Base-by-base conservation (phyloP, 306 rosid genomes). In the Trifolium repens region DNA sequence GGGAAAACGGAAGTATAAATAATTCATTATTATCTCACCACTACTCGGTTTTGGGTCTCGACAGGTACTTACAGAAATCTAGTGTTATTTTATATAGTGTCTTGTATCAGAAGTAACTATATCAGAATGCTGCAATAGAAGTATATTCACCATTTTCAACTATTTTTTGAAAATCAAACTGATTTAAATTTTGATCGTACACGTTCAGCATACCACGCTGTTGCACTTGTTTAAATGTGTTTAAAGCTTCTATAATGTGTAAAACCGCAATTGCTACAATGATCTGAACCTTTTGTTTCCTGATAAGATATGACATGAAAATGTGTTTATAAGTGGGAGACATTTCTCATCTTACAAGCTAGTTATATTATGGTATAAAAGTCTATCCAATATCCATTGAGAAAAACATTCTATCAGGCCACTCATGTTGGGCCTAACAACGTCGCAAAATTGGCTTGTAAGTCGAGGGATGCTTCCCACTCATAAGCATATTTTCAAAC, bases 41-140 rank as follows among this genome's bases (percentile, higher is more conserved):
- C 82, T 91, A 94, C 91, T 87, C 94, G 26, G 84, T 94, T 81
- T 79, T 94, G 88, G 98, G 98, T 72, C 98, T 94, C 62, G 97
- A 94, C 83, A 90, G 98, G 98, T 94, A 85, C 78, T 22, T 13
- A n/a, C 12, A 19, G 69, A 80, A 74, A 58, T 65, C 14, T 50
- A 5, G 8, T 71, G 35, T 37, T 69, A 44, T 57, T 34, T 57
- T 71, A 37, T 64, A 58, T 30, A 35, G 52, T 66, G 19, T 42
- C 72, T 67, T 59, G 34, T 54, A 14, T 50, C 15, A 27, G 32
- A 44, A 17, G 53, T 62, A 62, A 15, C 40, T 27, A 69, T 32
- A 60, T 69, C 27, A 39, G 46, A 69, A 49, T 73, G 35, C 14
- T 60, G 13, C 42, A 67, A 60, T 49, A 61, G 7, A 30, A 30